Percentiles rank a stretch among this genome's conserved stretches.
phyloP scores from a whole-genome alignment of 768 basidiomycete species.

The Phanerochaete carnosa region DNA sequence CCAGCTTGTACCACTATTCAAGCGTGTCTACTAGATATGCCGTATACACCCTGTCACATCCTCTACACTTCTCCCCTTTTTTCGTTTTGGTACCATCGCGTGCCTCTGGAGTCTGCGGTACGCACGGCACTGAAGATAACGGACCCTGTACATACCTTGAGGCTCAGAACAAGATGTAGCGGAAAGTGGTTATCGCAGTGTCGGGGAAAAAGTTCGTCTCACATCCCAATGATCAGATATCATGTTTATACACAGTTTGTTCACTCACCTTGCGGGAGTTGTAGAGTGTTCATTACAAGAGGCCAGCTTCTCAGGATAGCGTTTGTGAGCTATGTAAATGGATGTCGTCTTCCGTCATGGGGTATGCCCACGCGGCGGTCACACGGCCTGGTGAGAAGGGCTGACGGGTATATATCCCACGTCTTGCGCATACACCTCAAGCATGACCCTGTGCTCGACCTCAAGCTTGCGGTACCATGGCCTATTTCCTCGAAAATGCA shows the following conservation, averaged over 20 bases:
- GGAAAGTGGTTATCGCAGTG: not conserved
- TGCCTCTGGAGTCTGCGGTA: not conserved
- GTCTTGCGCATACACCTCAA: not conserved
- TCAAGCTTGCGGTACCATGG: not conserved
- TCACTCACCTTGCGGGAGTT: not conserved
- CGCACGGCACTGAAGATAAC: not conserved
- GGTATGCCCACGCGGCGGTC: not conserved
- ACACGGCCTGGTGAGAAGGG: not conserved
- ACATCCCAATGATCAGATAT: no score
- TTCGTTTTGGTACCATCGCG: not conserved
- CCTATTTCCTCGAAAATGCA: not conserved
- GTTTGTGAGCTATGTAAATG: not conserved
- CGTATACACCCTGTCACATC: not conserved
- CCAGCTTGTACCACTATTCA: slow-evolving; percentile 96
- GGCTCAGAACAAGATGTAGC: slow-evolving; percentile 1
- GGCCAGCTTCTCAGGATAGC: not conserved
- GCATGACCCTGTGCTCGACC: not conserved
- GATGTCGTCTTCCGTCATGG: not conserved
- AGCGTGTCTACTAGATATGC: slow-evolving; percentile 76
- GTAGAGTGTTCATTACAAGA: no score
- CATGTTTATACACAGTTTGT: not conserved
- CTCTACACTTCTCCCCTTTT: not conserved
- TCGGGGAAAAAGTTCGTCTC: not conserved
- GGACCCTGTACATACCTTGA: not conserved
- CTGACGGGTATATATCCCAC: not conserved